Conservation (phyloP, 1,284 basidiomycete species). For the Cutaneotrichosporon sp. region DNA sequence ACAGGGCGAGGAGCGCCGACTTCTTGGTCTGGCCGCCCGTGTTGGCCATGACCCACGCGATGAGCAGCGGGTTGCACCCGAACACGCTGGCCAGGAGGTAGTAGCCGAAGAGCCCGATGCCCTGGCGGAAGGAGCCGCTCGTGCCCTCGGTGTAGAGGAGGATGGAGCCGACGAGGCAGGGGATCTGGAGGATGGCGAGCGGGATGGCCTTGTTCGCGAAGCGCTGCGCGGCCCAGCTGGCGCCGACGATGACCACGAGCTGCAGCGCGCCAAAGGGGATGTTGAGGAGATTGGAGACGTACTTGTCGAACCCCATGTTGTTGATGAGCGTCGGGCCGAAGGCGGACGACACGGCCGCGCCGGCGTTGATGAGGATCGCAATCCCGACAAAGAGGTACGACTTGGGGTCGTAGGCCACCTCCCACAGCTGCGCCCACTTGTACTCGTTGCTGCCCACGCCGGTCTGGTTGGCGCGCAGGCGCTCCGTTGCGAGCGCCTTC, state of each 20-base stretch:
- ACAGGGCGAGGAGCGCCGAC: constrained; percentile 39
- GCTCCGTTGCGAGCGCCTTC: constrained; percentile 51
- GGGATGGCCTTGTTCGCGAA: constrained; percentile 45
- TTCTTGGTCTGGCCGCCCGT: constrained; percentile 55
- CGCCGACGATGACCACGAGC: constrained; percentile 38
- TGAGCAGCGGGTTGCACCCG: constrained; percentile 52
- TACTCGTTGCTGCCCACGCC: constrained; percentile 48
- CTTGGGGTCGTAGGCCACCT: constrained; percentile 50
- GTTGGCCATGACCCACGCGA: constrained; percentile 54
- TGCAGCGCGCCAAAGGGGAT: constrained; percentile 53
- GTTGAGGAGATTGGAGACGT: constrained; percentile 49
- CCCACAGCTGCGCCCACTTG: constrained; percentile 51
- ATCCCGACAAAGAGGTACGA: constrained; percentile 49
- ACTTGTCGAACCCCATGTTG: constrained; percentile 29
- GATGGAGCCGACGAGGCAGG: constrained; percentile 46
- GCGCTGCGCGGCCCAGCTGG: constrained; percentile 40
- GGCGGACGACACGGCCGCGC: constrained; percentile 45
- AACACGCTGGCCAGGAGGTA: constrained; percentile 54
- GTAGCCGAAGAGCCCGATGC: constrained; percentile 49
- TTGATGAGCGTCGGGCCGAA: constrained; percentile 37
- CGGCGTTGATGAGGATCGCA: constrained; percentile 45
- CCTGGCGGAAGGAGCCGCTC: constrained; percentile 26
- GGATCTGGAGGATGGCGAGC: constrained; percentile 39
- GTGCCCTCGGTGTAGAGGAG: constrained; percentile 35
- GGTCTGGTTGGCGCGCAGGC: constrained; percentile 54